Base-by-base conservation (phyloP, 345 rosid genomes). In the Streptanthus diversifolius region DNA sequence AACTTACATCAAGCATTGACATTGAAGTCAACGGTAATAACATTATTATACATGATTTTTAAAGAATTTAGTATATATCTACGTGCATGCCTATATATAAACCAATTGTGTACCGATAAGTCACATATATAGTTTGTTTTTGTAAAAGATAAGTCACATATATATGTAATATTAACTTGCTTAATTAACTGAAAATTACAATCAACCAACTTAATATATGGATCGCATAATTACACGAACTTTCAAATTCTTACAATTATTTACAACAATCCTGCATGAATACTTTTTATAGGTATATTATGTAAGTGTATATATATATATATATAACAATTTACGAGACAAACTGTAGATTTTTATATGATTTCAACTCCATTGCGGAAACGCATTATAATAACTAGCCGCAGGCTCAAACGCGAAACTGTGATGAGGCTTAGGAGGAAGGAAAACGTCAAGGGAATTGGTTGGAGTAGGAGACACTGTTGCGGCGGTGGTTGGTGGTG, bases 351-450 rank as follows among this genome's bases (percentile, higher is more conserved):
- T 13, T 21, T 67, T 8, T 30, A 67, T n/a, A 17, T 30, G 43
- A 39, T 51, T 33, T 29, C 5, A 77, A 48, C 47, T 77, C 76
- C 68, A 70, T 25, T 65, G 62, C 2, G 62, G 57, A 58, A 71
- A 77, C 49, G 56, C 41, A 13, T 59, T 64, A 17, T 22, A 57
- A 49, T 40, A 71, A 24, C 14, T 57, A 65, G 72, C 65, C 41
- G 63, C 22, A 65, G 76, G 36, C 25, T 76, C 72, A 77, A 65
- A 71, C 35, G 72, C 49, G 41, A 71, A 65, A 64, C 17, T 49
- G 3, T 77, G 41, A 48, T 10, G 63, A 30, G 58, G 67, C 40
- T 37, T 77, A 21, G 76, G 58, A 14, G 49, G 76, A 15, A 49
- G 19, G 24, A 57, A 57, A 49, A 21, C 62, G 15, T 63, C 76